These are phyloP conservation scores for Tinospora cordifolia DNA, from an alignment of 164 flowering plant genomes.

Conservation along the genomic window DNA sequence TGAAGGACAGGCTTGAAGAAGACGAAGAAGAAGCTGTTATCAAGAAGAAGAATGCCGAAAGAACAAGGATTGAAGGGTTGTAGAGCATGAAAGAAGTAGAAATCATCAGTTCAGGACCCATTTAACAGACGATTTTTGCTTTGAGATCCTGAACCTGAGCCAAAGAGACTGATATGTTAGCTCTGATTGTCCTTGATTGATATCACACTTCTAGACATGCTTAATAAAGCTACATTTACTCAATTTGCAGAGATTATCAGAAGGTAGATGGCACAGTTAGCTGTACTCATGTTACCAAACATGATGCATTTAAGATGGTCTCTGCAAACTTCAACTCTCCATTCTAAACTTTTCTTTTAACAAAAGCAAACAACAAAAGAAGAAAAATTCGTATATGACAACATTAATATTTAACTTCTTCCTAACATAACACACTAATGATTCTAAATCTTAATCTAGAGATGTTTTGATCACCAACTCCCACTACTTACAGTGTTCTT, in stretches of 20 bases:
- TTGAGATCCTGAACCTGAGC: not conserved
- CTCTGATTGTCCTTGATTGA: not conserved
- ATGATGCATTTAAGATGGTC: not conserved
- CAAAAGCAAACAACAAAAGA: no score
- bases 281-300: not conserved
- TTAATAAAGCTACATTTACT: conserved; percentile 7
- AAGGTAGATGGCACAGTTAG: conserved; percentile 2
- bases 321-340: not conserved
- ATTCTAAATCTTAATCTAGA: no score
- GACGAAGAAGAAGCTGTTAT: conserved; percentile 18
- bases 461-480: no score
- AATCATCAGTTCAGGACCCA: conserved; percentile 4
- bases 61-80: not conserved
- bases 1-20: conserved; percentile 25
- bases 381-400: no score
- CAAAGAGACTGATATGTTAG: not conserved
- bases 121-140: not conserved
- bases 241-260: conserved; percentile 1
- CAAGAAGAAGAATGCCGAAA: conserved; percentile 7
- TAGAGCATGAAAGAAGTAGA: not conserved
- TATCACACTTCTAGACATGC: not conserved
- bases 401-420: no score
- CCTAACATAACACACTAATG: no score
- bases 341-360: not conserved
- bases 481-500: no score